Evolutionary conservation across 192 early-diverging fungal genomes (phyloP).

Genomic region (Backusella macrospora): DNA sequence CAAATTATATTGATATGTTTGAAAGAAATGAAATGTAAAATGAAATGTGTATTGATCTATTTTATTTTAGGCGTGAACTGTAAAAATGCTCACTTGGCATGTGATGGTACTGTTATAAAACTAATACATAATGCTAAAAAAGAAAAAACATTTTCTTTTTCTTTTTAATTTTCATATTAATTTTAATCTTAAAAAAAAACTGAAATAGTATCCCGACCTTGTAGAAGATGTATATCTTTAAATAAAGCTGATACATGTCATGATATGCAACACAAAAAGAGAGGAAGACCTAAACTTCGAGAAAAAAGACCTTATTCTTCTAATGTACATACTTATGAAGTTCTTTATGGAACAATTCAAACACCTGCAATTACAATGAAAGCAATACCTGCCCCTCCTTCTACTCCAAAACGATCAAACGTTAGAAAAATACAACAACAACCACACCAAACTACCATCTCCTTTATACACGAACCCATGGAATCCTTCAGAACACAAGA

Average conservation of each 20-base stretch:
- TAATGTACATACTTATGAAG: constrained; percentile 30
- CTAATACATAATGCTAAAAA: no score
- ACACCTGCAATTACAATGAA: constrained; percentile 27
- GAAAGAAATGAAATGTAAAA: neutral
- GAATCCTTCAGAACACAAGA: constrained; percentile 22
- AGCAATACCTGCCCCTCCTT: neutral
- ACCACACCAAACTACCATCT: constrained; percentile 6
- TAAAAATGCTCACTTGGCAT: constrained; percentile 85
- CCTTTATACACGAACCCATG: constrained; percentile 27
- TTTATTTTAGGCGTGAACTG: constrained; percentile 65
- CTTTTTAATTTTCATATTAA: constrained; percentile 5
- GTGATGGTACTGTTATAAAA: constrained; percentile 68
- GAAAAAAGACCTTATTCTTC: constrained; percentile 51
- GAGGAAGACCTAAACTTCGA: constrained; percentile 79
- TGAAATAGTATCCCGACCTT: constrained; percentile 67
- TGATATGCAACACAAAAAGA: constrained; percentile 89
- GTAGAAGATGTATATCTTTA: constrained; percentile 74
- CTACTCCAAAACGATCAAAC: neutral
- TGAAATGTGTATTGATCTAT: neutral
- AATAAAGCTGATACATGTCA: constrained; percentile 78
- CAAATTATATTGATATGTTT: no score
- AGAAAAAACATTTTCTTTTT: constrained; percentile 9
- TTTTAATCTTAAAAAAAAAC: neutral
- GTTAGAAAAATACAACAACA: neutral
- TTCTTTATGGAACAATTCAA: constrained; percentile 36